phyloP scores from a whole-genome alignment of 75 land plant species.

The Pseudotsuga menziesii region DNA sequence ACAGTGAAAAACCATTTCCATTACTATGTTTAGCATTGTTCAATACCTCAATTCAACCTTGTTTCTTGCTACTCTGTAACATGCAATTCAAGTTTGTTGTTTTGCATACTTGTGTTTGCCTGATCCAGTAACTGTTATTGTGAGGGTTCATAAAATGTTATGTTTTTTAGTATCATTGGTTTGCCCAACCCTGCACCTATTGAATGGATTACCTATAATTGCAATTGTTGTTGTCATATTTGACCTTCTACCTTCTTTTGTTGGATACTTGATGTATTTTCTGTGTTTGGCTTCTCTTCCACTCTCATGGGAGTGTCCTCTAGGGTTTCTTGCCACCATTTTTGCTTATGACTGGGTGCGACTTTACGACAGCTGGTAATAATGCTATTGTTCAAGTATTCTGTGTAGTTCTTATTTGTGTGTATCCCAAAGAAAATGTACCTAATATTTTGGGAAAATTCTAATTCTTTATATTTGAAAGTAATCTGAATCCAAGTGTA shows the following conservation, averaged over 20 bases:
- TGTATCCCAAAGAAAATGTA: no score
- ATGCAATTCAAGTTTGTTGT: neutral
- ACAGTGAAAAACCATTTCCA: neutral
- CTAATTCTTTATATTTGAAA: no score
- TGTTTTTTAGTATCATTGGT: neutral
- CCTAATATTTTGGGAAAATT: no score
- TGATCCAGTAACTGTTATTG: neutral
- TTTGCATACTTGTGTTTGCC: neutral
- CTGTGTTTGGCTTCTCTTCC: neutral
- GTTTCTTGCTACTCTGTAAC: neutral
- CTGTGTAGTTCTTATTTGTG: neutral
- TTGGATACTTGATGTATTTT: neutral
- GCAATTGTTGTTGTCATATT: neutral
- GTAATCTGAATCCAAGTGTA: no score
- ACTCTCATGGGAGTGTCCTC: neutral
- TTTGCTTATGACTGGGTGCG: neutral
- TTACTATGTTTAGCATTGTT: neutral
- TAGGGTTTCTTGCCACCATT: neutral
- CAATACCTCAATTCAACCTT: neutral
- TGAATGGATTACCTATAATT: neutral
- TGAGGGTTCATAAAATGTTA: neutral
- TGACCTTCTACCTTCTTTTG: neutral
- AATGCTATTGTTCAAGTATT: neutral
- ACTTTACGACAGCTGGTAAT: neutral
- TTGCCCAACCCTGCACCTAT: neutral